Evolutionary conservation across 257 asterid species (phyloP), one percentile per base, ranked within the genome.

Genomic region (Nicotiana tomentosiformis): DNA sequence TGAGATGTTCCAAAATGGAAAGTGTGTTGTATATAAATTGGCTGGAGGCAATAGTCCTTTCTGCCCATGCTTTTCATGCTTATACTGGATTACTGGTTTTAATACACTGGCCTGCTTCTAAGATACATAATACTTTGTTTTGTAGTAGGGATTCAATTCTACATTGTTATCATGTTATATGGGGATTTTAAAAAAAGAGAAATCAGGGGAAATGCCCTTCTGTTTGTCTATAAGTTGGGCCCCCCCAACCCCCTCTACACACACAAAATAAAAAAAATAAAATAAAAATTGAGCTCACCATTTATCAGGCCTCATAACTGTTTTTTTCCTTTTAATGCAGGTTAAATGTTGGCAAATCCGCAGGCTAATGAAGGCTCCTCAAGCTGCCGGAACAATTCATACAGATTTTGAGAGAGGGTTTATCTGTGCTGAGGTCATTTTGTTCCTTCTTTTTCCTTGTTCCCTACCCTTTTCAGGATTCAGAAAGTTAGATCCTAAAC

Each of bases 281-380:
- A 10, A 12, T 3, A 17, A 8, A 23, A 43, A 49, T 74, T 49
- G 15, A 72, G 2, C 14, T 46, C 20, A 72, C 61, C 37, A 11
- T 49, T 20, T 14, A 23, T 12, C 29, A 49, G 39, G 62, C 43
- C 62, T 74, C 80, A 43, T 5, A 49, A 26, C 33, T 26, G 35
- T 12, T 49, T 37, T 15, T 26, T n/a, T 43, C 26, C 70, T 55
- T 35, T 84, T 83, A 58, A 18, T 87, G 84, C 90, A 96, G 99
- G 99, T 96, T 1, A 96, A 96, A 86, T 96, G 99, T 90, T 96
- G 99, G 99, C 99, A 96, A 92, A 93, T 96, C 84, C 90, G 98
- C 78, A 91, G 98, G 77, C 94, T 82, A 72, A 86, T 92, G 76
- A 96, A 96, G 88, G 98, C 98, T 86, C 98, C 99, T 82, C 98